These are phyloP conservation scores for Chlorencoelia australis DNA, from an alignment of 2,329 filamentous ascomycete species.

Conservation along the genomic window DNA sequence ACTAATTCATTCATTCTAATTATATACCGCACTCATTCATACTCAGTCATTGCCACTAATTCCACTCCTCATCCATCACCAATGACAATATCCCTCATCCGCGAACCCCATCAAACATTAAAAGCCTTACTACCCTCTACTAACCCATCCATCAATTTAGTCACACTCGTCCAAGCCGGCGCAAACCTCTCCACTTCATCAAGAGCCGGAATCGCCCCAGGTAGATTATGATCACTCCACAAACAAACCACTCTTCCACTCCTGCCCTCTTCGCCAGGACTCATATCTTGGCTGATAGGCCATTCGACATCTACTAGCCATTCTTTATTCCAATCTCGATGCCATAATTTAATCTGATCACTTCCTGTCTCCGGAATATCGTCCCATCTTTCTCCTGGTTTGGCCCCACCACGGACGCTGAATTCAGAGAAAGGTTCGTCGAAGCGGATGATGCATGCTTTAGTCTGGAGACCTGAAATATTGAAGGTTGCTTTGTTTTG, in stretches of 20 bases:
- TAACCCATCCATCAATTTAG: conserved; percentile 67
- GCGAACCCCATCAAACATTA: conserved; percentile 18
- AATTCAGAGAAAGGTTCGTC: conserved; percentile 57
- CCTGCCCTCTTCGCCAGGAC: conserved; percentile 32
- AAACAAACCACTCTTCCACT: conserved; percentile 64
- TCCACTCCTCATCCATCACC: too few species aligned
- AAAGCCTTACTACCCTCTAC: conserved; percentile 69
- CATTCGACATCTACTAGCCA: conserved; percentile 67
- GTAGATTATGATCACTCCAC: conserved; percentile 77
- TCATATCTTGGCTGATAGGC: conserved; percentile 28
- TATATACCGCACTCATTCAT: too few species aligned
- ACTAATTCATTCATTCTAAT: too few species aligned
- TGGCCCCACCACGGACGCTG: conserved; percentile 47
- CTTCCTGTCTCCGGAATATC: conserved; percentile 52
- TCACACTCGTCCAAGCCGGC: conserved; percentile 70
- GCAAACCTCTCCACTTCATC: conserved; percentile 69
- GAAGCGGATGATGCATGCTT: conserved; percentile 67
- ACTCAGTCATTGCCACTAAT: too few species aligned
- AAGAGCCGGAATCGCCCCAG: conserved; percentile 66
- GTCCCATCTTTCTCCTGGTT: conserved; percentile 51
- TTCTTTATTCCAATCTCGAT: conserved; percentile 63
- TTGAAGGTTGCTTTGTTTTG: conserved; percentile 49
- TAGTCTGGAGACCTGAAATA: conserved; percentile 64
- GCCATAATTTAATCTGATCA: conserved; percentile 67
- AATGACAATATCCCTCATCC: too few species aligned